phyloP scores from a whole-genome alignment of 129 eudicot species.

The Oenanthe sinensis region DNA sequence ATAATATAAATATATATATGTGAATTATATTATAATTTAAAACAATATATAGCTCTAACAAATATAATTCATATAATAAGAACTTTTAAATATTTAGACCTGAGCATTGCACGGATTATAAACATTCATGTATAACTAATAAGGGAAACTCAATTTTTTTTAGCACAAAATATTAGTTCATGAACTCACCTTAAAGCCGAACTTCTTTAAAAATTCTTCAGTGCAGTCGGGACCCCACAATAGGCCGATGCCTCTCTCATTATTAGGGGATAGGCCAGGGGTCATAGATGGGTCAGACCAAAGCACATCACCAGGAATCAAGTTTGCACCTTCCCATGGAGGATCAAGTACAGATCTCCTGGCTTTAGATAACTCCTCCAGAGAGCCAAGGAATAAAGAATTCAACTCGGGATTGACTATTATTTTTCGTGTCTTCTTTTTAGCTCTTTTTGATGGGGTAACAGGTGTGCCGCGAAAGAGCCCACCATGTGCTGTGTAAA shows the following conservation, averaged over 20 bases:
- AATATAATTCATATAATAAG: too few relatives aligned
- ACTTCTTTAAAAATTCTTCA: constrained; percentile 77
- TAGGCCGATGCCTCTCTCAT: constrained; percentile 93
- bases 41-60: too few relatives aligned
- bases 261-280: constrained; percentile 87
- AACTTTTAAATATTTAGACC: too few relatives aligned
- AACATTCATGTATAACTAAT: not conserved
- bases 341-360: constrained; percentile 96
- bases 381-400: constrained; percentile 65
- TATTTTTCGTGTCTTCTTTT: constrained; percentile 80
- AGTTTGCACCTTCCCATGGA: constrained; percentile 94
- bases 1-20: too few relatives aligned
- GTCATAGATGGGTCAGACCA: constrained; percentile 97
- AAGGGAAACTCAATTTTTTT: not conserved
- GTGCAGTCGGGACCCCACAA: constrained; percentile 99
- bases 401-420: constrained; percentile 36
- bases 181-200: constrained; percentile 56
- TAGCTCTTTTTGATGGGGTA: constrained; percentile 59
- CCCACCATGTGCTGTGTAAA: constrained; percentile 98
- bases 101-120: too few relatives aligned
- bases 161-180: not conserved
- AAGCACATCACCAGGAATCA: constrained; percentile 94
- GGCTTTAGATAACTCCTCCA: constrained; percentile 83
- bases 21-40: too few relatives aligned
- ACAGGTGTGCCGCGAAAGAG: constrained; percentile 62